phyloP scores from a whole-genome alignment of 176 grass and related monocot species.

The Guadua angustifolia region DNA sequence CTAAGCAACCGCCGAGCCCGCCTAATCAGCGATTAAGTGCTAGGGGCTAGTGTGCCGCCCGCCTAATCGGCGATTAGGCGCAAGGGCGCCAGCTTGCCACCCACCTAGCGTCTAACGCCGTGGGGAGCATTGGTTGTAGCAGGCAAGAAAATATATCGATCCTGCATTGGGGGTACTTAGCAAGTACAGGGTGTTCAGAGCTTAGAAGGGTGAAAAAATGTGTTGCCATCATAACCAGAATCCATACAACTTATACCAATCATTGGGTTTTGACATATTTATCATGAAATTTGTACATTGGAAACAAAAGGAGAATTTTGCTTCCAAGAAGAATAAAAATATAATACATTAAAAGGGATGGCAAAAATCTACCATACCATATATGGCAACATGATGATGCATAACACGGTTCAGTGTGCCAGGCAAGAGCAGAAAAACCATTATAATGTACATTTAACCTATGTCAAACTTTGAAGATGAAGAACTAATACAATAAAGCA shows the following conservation, averaged over 20 bases:
- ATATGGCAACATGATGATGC: neutral
- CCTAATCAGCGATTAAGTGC: too few species aligned
- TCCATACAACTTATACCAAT: neutral
- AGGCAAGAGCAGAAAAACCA: neutral
- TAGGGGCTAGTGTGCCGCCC: too few species aligned
- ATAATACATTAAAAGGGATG: neutral
- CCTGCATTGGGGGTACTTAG: constrained; percentile 22
- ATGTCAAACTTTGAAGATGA: neutral
- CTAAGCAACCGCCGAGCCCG: too few species aligned
- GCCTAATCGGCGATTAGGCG: too few species aligned
- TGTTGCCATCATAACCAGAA: neutral
- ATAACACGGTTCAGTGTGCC: neutral
- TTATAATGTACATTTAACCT: neutral
- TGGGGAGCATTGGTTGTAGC: neutral
- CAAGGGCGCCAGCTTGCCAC: too few species aligned
- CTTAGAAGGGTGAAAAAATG: neutral
- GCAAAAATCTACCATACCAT: constrained; percentile 23
- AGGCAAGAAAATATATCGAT: constrained; percentile 31
- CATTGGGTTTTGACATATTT: neutral
- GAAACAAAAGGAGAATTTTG: neutral
- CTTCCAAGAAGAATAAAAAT: neutral
- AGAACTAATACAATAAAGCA: neutral
- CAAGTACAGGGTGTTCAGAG: constrained; percentile 22
- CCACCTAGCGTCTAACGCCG: too few species aligned
- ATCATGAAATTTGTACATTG: neutral